phyloP scores from a whole-genome alignment of 257 asterid species.

The Capsicum pubescens region DNA sequence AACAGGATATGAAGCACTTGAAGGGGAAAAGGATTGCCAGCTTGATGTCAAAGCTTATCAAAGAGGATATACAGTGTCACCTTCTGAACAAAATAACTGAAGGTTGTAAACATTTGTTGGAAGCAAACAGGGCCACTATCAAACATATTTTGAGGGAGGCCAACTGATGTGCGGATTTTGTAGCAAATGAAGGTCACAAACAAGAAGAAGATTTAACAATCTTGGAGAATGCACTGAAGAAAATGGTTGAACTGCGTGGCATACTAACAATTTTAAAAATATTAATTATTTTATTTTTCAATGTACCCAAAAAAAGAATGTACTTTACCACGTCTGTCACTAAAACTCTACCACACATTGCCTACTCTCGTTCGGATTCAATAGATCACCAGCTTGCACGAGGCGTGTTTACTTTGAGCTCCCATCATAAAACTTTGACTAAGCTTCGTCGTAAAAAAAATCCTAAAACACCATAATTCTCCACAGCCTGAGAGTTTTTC shows the following conservation, averaged over 20 bases:
- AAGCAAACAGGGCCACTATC: neutral
- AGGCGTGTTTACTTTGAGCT: neutral
- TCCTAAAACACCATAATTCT: neutral
- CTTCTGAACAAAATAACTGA: neutral
- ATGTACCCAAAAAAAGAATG: neutral
- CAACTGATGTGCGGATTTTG: neutral
- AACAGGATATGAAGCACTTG: neutral
- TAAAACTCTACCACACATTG: slow-evolving; percentile 6
- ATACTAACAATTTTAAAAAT: too few species aligned
- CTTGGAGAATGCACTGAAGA: neutral
- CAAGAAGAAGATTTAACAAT: neutral
- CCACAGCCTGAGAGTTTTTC: neutral
- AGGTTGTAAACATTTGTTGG: neutral
- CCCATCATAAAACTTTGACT: neutral
- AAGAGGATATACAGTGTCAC: neutral
- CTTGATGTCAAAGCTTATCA: neutral
- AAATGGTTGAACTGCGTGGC: neutral
- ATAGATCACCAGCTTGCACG: slow-evolving; percentile 5
- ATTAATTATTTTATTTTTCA: neutral
- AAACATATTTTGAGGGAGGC: neutral
- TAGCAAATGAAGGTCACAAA: neutral
- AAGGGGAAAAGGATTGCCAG: neutral
- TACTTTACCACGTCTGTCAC: neutral
- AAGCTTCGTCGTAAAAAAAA: neutral
- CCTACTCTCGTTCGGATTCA: neutral